A percentile compares a stretch with the other conserved stretches of the same genome.
Conservation (phyloP, 2,329 filamentous ascomycete species). For the Neopestalotiopsis clavispora region DNA sequence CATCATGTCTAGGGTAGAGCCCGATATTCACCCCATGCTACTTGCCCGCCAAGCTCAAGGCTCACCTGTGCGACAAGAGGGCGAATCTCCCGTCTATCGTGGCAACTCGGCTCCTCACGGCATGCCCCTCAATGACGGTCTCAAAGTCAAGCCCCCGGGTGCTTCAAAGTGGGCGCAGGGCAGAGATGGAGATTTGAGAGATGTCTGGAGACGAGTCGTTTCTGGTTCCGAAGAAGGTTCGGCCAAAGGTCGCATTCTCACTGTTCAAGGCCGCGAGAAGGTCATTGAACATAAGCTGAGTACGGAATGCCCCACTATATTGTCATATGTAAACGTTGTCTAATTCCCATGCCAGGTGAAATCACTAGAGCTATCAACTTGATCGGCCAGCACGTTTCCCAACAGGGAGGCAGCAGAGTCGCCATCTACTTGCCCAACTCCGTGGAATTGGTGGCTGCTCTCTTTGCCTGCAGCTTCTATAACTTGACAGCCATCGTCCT, state of each 20-base stretch:
- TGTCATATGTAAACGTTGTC: constrained; percentile 17
- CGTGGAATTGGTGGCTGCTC: constrained; percentile 78
- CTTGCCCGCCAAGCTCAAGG: constrained; percentile 83
- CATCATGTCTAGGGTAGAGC: constrained; percentile 73
- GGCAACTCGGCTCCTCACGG: constrained; percentile 86
- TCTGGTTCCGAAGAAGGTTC: constrained; percentile 70
- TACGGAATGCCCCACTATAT: not conserved
- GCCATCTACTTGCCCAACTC: constrained; percentile 94
- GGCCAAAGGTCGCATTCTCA: constrained; percentile 74
- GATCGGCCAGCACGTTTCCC: constrained; percentile 77
- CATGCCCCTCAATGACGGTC: constrained; percentile 76
- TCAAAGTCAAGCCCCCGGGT: constrained; percentile 82
- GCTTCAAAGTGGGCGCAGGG: constrained; percentile 83
- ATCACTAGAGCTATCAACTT: constrained; percentile 86
- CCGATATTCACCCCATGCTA: constrained; percentile 90
- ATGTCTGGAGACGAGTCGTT: constrained; percentile 82
- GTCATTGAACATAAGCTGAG: constrained; percentile 71
- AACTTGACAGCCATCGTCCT: constrained; percentile 83
- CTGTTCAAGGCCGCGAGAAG: constrained; percentile 77
- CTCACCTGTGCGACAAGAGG: constrained; percentile 79
- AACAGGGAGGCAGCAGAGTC: constrained; percentile 75
- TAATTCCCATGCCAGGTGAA: constrained; percentile 55
- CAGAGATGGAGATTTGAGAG: constrained; percentile 85
- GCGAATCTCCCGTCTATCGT: constrained; percentile 85
- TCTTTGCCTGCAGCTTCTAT: constrained; percentile 92